phyloP scores from a whole-genome alignment of 768 basidiomycete genomes.

The Tephrocybe sp. region DNA sequence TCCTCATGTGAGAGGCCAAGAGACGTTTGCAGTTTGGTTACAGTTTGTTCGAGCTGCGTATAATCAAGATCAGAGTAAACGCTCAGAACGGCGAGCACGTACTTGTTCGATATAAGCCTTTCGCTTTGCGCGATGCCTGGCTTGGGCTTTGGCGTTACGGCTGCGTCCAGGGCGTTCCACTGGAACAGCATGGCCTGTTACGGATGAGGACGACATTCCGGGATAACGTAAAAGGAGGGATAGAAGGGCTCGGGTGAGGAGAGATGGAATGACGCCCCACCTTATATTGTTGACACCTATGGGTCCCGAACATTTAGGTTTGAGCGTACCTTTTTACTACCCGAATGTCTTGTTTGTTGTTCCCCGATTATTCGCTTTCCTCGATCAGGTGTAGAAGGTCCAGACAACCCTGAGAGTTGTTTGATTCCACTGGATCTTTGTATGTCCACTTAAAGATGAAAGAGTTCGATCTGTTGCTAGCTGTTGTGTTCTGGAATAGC shows the following conservation, averaged over 20 bases:
- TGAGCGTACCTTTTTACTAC: slow-evolving; percentile 29
- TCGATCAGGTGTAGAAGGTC: slow-evolving; percentile 37
- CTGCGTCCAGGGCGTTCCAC: slow-evolving; percentile 75
- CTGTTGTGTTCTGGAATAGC: slow-evolving; percentile 5
- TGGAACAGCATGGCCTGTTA: slow-evolving; percentile 52
- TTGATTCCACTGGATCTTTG: slow-evolving; percentile 20
- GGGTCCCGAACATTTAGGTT: slow-evolving; percentile 32
- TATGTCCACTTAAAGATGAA: slow-evolving; percentile 1
- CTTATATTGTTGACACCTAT: slow-evolving; percentile 36
- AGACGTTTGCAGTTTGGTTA: slow-evolving; percentile 78
- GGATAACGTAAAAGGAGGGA: slow-evolving; percentile 47
- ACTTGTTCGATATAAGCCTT: slow-evolving; percentile 94
- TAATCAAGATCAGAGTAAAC: background rate
- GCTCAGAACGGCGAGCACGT: slow-evolving; percentile 10
- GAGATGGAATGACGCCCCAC: slow-evolving; percentile 29
- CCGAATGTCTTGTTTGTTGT: slow-evolving; percentile 32
- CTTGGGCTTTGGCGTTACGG: slow-evolving; percentile 87
- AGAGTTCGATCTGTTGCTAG: slow-evolving; percentile 11
- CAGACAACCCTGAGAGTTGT: slow-evolving; percentile 33
- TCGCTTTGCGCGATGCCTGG: slow-evolving; percentile 86
- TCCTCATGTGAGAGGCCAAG: slow-evolving; percentile 74
- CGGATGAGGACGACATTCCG: slow-evolving; percentile 63
- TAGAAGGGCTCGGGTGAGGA: slow-evolving; percentile 49
- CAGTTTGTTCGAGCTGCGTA: slow-evolving; percentile 75
- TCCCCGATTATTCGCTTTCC: slow-evolving; percentile 52